Base-by-base conservation (phyloP, 139 green algal species). In the Coccomyxa sp. region DNA sequence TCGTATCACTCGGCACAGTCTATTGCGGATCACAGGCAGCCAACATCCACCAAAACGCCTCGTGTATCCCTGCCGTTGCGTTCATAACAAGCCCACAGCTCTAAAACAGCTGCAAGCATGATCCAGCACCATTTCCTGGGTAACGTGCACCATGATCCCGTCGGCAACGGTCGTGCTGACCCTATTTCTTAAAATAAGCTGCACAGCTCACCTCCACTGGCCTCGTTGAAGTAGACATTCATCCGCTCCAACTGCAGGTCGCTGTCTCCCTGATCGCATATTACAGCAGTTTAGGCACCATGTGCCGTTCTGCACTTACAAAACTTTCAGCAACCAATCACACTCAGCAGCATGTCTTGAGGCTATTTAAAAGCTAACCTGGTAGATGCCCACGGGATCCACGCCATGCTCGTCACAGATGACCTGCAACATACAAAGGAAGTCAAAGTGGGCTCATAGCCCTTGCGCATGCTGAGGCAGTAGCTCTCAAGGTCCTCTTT, bases 201-300 rank as follows among this genome's bases (percentile, higher is more conserved):
- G 75, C 75, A 79, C 27, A 27, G 21, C 89, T 80, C n/a, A 90
- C 90, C 92, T 63, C 92, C 92, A 45, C 85, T 93, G 75, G 94
- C 94, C 87, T 98, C 95, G 86, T 97, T 97, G 90, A 96, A 99
- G 91, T 99, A 99, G 13, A 98, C 96, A 84, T 99, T 99, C 85
- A 98, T 95, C 84, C 95, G 92, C 89, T 99, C 96, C 77, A 98
- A 87, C 91, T 98, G 96, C 31, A 99, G 90, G 89, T 98, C 95
- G 60, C 88, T 93, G 88, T 97, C 94, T 13, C 95, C 95, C 80
- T 92, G 88, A 88, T 97, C 97, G 51, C 4, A 74, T 74, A 23
- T 89, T 57, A 27, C 82, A 25, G 14, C 21, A 57, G 1, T 59
- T 31, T 23, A 60, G 67, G 77, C 31, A 81, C 31, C 31, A 57